Evolutionary conservation across 495 filamentous ascomycete genomes (phyloP).

Genomic region (Penicillium lagena): DNA sequence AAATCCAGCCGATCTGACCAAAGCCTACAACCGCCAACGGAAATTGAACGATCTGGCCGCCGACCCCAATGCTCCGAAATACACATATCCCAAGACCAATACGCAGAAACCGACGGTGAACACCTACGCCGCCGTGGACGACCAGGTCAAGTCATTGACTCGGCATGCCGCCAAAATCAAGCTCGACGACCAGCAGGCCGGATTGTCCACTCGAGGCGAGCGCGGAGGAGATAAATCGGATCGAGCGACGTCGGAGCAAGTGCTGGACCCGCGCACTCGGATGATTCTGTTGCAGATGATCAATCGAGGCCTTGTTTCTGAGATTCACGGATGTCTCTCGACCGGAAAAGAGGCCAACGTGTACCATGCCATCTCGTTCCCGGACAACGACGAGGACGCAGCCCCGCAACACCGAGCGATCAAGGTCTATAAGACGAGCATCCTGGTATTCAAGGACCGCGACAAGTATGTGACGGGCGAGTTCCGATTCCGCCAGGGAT

Average conservation of each 20-base stretch:
- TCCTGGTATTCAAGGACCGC: conserved; percentile 93
- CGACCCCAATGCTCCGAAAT: conserved; percentile 49
- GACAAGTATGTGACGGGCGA: conserved; percentile 93
- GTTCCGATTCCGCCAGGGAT: conserved; percentile 73
- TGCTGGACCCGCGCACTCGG: conserved; percentile 85
- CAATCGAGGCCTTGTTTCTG: conserved; percentile 72
- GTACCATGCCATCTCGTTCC: conserved; percentile 65
- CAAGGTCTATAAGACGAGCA: conserved; percentile 97
- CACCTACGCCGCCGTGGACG: conserved; percentile 69
- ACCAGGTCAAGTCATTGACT: conserved; percentile 76
- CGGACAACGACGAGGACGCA: conserved; percentile 36
- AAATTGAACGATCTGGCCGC: conserved; percentile 50
- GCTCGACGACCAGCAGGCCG: conserved; percentile 60
- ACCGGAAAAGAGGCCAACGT: conserved; percentile 98
- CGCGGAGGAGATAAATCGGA: conserved; percentile 72
- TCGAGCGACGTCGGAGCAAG: conserved; percentile 87
- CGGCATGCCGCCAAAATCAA: conserved; percentile 86
- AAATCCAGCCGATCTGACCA: conserved; percentile 67
- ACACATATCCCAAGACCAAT: conserved; percentile 67
- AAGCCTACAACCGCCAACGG: conserved; percentile 85
- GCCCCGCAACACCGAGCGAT: conserved; percentile 67
- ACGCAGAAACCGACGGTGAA: conserved; percentile 80
- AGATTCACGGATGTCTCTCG: conserved; percentile 85
- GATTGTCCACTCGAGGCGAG: conserved; percentile 43
- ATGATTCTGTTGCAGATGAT: conserved; percentile 96